Conservation (phyloP, 805 yeast genomes). For the Wickerhamiella cacticola region DNA sequence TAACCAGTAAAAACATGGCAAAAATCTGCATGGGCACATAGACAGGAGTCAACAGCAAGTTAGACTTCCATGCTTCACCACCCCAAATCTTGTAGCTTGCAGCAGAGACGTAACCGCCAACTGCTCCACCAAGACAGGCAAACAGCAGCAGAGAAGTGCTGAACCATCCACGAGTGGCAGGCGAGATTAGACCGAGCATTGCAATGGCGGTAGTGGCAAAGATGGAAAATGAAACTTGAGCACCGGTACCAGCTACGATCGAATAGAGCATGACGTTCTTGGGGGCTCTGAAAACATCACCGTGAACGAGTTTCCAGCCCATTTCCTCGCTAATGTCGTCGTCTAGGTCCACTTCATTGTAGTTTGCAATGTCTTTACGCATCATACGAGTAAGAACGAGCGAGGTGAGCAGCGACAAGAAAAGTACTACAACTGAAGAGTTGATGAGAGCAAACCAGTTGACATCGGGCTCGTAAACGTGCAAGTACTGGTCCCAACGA, state of each 20-base stretch:
- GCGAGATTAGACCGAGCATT: conserved; percentile 76
- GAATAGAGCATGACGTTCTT: conserved; percentile 56
- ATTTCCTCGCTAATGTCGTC: conserved; percentile 77
- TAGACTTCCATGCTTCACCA: conserved; percentile 83
- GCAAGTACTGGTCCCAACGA: conserved; percentile 94
- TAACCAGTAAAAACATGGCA: conserved; percentile 50
- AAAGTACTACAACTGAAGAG: conserved; percentile 68
- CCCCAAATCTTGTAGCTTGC: conserved; percentile 77
- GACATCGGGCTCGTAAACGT: conserved; percentile 80
- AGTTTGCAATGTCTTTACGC: conserved; percentile 72
- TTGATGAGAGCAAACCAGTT: conserved; percentile 92
- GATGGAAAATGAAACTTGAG: conserved; percentile 69
- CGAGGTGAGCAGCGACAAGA: conserved; percentile 63
- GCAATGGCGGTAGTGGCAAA: conserved; percentile 68
- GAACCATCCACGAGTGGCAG: conserved; percentile 88
- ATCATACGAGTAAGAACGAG: conserved; percentile 70
- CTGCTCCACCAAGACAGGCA: conserved; percentile 65
- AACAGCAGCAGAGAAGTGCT: conserved; percentile 80
- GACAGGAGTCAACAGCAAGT: conserved; percentile 69
- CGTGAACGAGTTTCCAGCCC: conserved; percentile 95
- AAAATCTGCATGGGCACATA: conserved; percentile 76
- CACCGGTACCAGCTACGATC: conserved; percentile 76
- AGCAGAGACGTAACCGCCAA: conserved; percentile 83
- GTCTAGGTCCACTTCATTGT: conserved; percentile 79
- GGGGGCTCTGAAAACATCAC: conserved; percentile 89